Conservation (phyloP, 2,329 filamentous ascomycete genomes). For the Pyrenophora tritici-repentis region DNA sequence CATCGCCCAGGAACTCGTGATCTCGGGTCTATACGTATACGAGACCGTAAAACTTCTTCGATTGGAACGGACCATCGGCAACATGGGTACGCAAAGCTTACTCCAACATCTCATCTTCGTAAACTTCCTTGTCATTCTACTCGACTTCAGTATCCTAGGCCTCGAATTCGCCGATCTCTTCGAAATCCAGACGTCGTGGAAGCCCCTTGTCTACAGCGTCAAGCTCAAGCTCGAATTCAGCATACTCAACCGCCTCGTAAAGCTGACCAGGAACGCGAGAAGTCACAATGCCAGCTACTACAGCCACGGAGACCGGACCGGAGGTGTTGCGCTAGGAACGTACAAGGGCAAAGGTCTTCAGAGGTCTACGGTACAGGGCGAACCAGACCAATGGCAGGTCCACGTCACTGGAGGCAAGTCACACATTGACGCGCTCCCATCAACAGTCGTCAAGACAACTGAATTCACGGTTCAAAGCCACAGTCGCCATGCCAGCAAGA, state of each 20-base stretch:
- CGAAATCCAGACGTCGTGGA: constrained; percentile 37
- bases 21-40: constrained; percentile 56
- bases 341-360: constrained; percentile 13
- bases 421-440: constrained; percentile 10
- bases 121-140: constrained; percentile 28
- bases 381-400: constrained; percentile 19
- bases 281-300: constrained; percentile 18
- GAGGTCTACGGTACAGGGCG: constrained; percentile 15
- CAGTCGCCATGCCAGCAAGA: constrained; percentile 15
- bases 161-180: constrained; percentile 26
- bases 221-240: constrained; percentile 60
- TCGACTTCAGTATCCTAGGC: constrained; percentile 29
- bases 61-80: constrained; percentile 20
- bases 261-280: constrained; percentile 8
- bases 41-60: constrained; percentile 44
- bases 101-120: constrained; percentile 28
- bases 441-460: constrained; percentile 25
- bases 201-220: constrained; percentile 49
- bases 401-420: constrained; percentile 18
- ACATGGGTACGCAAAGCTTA: constrained; percentile 15
- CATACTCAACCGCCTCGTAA: constrained; percentile 51
- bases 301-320: constrained; percentile 13
- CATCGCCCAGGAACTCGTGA: constrained; percentile 45
- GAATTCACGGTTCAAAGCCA: constrained; percentile 28
- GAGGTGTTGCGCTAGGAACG: constrained; percentile 18